Evolutionary conservation across 2,329 filamentous ascomycete species (phyloP).

Genomic region (Zalaria obscura): DNA sequence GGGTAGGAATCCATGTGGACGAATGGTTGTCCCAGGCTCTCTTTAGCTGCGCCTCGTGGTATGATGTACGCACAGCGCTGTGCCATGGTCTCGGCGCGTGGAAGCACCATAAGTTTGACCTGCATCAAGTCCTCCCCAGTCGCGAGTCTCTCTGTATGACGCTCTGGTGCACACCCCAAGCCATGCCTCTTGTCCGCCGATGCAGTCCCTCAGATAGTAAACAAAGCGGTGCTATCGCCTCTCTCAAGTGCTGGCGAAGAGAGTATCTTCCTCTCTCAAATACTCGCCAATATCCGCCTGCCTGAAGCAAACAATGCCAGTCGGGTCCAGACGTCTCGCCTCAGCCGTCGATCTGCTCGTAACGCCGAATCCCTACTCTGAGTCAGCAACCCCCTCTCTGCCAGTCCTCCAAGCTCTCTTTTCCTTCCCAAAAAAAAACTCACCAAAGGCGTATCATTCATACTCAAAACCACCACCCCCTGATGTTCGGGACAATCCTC

Average conservation of each 20-base stretch:
- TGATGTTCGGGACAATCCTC: constrained; percentile 91
- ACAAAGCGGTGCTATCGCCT: constrained; percentile 18
- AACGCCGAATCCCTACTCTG: constrained; percentile 65
- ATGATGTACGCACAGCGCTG: no score
- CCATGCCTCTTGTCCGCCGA: no score
- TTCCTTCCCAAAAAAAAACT: constrained; percentile 11
- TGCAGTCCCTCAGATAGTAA: no score
- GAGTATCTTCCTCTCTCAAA: constrained; percentile 62
- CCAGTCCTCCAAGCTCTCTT: neutral
- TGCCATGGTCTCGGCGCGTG: no score
- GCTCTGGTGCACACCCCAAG: no score
- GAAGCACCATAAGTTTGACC: no score
- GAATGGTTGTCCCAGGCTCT: no score
- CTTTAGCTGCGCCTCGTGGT: no score
- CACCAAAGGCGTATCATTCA: constrained; percentile 73
- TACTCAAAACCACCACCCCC: constrained; percentile 77
- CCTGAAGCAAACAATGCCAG: constrained; percentile 74
- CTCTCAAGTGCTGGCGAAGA: constrained; percentile 39
- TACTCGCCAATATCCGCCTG: constrained; percentile 95
- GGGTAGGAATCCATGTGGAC: no score
- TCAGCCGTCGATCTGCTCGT: constrained; percentile 80
- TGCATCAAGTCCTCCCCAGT: no score
- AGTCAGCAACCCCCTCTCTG: neutral
- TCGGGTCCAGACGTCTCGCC: constrained; percentile 73
- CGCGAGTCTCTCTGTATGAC: no score